These are phyloP conservation scores for Fraxinus americana DNA, from an alignment of 257 asterid genomes.

Conservation along the genomic window DNA sequence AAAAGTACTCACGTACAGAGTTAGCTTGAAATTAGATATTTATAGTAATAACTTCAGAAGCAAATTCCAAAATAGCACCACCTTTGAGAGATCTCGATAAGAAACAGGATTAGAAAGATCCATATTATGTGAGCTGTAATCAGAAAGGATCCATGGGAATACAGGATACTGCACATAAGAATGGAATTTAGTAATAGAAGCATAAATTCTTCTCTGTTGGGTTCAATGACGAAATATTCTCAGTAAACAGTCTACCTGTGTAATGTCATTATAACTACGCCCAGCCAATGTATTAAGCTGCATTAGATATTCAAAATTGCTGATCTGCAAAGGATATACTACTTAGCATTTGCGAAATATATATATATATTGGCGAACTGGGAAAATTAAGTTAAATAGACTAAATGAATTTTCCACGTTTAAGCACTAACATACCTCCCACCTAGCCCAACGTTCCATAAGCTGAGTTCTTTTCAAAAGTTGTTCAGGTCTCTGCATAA, in stretches of 20 bases:
- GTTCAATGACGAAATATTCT: slow-evolving; percentile 18
- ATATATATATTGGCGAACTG: slow-evolving; percentile 9
- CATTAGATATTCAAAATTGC: slow-evolving; percentile 98
- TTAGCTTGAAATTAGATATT: slow-evolving; percentile 29
- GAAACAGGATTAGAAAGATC: slow-evolving; percentile 85
- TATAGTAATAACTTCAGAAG: neutral
- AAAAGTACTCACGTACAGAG: slow-evolving; percentile 25
- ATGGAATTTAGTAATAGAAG: slow-evolving; percentile 27
- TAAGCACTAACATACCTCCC: slow-evolving; percentile 77
- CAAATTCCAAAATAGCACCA: slow-evolving; percentile 34
- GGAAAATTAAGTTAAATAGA: slow-evolving; percentile 23
- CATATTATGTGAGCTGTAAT: slow-evolving; percentile 73
- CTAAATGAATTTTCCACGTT: slow-evolving; percentile 23
- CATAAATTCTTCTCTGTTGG: slow-evolving; percentile 10
- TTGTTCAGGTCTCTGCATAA: slow-evolving; percentile 92
- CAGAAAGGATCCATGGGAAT: slow-evolving; percentile 97
- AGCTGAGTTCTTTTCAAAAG: slow-evolving; percentile 95
- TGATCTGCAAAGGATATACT: slow-evolving; percentile 62
- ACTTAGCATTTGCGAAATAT: slow-evolving; percentile 22
- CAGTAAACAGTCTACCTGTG: slow-evolving; percentile 64
- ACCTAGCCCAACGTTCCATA: slow-evolving; percentile 98
- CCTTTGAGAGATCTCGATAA: slow-evolving; percentile 97
- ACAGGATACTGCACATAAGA: slow-evolving; percentile 87
- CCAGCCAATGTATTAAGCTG: slow-evolving; percentile 99
- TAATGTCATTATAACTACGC: slow-evolving; percentile 93